Percentiles rank a stretch among this genome's conserved stretches.
phyloP scores from a whole-genome alignment of 148 eudicot genomes.

The Arctostaphylos glauca region DNA sequence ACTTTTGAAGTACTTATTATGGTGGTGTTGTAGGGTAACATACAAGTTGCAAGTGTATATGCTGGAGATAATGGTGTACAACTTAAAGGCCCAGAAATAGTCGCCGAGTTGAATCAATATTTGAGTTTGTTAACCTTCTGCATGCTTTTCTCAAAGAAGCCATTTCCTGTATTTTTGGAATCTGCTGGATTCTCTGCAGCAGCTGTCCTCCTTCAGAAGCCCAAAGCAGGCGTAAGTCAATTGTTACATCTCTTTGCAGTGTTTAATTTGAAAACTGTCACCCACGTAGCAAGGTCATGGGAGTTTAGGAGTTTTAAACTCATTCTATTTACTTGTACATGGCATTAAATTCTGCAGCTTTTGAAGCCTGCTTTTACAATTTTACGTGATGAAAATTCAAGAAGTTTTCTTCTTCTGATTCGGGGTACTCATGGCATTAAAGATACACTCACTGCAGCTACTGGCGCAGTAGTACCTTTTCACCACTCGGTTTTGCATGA shows the following conservation, averaged over 20 bases:
- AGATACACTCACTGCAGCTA: constrained; percentile 93
- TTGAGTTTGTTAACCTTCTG: constrained; percentile 66
- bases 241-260: not conserved
- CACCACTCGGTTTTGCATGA: constrained; percentile 92
- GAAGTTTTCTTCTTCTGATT: constrained; percentile 80
- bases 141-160: constrained; percentile 88
- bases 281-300: not conserved
- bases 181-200: constrained; percentile 69
- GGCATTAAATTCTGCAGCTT: constrained; percentile 46
- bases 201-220: constrained; percentile 91
- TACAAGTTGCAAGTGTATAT: constrained; percentile 80
- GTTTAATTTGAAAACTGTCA: constrained; percentile 10
- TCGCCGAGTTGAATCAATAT: constrained; percentile 57
- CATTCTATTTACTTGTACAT: not conserved
- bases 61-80: constrained; percentile 71
- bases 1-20: not conserved
- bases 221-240: constrained; percentile 86
- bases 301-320: not conserved
- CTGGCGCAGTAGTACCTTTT: constrained; percentile 94
- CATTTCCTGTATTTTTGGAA: constrained; percentile 87
- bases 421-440: constrained; percentile 98
- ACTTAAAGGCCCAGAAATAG: constrained; percentile 64
- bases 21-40: constrained; percentile 58
- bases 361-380: constrained; percentile 97
- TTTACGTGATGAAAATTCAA: constrained; percentile 57